These are phyloP conservation scores for Fragilaria crotonensis DNA, from an alignment of 108 stramenopile species.

Conservation along the genomic window DNA sequence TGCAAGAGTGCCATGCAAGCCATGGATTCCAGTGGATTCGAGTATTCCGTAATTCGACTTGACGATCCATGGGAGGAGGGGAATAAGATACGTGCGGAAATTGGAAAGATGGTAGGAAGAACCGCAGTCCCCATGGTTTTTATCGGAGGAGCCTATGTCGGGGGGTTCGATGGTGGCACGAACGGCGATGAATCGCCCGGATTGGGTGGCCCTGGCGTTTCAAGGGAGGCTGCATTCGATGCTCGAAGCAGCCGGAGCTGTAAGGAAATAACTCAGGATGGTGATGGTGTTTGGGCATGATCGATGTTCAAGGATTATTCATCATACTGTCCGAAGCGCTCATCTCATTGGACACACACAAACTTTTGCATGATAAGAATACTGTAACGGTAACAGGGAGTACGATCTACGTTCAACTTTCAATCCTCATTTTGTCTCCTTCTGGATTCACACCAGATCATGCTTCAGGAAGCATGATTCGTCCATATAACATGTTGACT, in stretches of 20 bases:
- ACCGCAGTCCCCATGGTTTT: slow-evolving; percentile 54
- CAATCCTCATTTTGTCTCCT: no score
- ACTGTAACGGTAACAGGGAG: no score
- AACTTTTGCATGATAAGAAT: no score
- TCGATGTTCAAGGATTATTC: no score
- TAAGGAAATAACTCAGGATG: no score
- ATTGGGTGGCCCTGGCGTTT: slow-evolving; percentile 55
- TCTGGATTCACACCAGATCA: no score
- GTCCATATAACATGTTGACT: no score
- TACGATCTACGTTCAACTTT: no score
- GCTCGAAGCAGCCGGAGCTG: slow-evolving; percentile 24
- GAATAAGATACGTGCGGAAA: slow-evolving; percentile 55
- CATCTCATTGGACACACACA: no score
- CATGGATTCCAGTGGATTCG: slow-evolving; percentile 20
- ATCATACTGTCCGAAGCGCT: no score
- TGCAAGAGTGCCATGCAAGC: slow-evolving; percentile 59
- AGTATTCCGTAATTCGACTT: slow-evolving; percentile 40
- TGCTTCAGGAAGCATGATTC: no score
- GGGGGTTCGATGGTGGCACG: slow-evolving; percentile 63
- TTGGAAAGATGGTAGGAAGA: slow-evolving; percentile 51
- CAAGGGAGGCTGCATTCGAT: slow-evolving; percentile 36
- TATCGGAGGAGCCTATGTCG: slow-evolving; percentile 57
- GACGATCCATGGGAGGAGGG: slow-evolving; percentile 64
- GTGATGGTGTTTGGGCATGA: no score
- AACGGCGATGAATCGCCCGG: slow-evolving; percentile 44